phyloP scores from a whole-genome alignment of 257 asterid genomes.

The Craterostigma plantagineum region DNA sequence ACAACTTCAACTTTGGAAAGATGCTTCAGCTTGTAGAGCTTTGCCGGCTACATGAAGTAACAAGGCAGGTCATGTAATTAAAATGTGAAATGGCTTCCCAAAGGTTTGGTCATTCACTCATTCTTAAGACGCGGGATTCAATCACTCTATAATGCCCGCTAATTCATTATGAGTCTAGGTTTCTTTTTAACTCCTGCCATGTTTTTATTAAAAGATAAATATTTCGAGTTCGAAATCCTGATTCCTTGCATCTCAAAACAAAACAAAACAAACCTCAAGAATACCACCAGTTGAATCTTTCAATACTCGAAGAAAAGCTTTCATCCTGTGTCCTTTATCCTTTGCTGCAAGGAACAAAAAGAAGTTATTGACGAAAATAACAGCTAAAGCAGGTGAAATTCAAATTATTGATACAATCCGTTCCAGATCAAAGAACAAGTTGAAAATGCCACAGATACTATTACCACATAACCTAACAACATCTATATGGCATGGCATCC shows the following conservation, averaged over 20 bases:
- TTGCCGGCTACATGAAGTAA: conserved; percentile 64
- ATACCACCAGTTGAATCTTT: conserved; percentile 90
- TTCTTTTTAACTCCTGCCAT: too few species aligned
- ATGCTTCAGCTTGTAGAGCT: conserved; percentile 87
- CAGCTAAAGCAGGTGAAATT: neutral
- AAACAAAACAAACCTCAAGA: conserved; percentile 53
- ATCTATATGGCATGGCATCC: too few species aligned
- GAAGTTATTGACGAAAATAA: neutral
- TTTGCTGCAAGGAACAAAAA: conserved; percentile 40
- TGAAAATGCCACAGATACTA: too few species aligned
- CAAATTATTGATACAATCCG: neutral
- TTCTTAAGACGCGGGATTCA: too few species aligned
- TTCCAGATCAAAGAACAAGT: neutral
- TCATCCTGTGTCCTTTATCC: conserved; percentile 46
- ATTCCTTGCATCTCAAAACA: neutral
- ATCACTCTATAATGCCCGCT: too few species aligned
- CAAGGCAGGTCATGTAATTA: neutral
- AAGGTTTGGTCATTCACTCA: too few species aligned
- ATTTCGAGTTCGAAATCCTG: neutral
- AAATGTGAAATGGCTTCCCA: neutral
- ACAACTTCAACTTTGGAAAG: conserved; percentile 87
- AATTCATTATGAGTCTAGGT: too few species aligned
- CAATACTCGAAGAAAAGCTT: conserved; percentile 85
- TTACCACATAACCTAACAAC: too few species aligned
- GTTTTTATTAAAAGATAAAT: too few species aligned